These are phyloP conservation scores for Solanum piurae DNA, from an alignment of 257 asterid genomes.

Conservation along the genomic window DNA sequence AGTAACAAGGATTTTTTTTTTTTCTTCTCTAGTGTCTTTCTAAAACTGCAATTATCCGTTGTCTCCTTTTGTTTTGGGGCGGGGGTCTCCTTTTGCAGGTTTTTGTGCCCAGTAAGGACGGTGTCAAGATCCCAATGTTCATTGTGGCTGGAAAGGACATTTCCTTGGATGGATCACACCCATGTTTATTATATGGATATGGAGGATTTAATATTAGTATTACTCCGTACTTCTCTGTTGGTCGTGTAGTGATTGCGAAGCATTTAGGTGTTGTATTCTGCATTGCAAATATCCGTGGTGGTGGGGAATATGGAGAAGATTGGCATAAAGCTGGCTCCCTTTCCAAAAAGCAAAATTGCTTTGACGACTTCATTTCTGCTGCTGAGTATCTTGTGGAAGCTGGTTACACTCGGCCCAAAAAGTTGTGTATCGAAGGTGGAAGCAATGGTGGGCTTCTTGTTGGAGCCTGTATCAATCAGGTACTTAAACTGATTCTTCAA, in stretches of 20 bases:
- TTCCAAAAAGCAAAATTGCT: slow-evolving; percentile 81
- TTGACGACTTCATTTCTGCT: slow-evolving; percentile 82
- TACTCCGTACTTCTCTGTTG: slow-evolving; percentile 55
- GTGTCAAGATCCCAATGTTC: slow-evolving; percentile 65
- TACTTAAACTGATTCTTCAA: slow-evolving; percentile 1
- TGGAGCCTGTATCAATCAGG: slow-evolving; percentile 97
- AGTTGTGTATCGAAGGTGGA: slow-evolving; percentile 96
- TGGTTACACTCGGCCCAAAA: slow-evolving; percentile 78
- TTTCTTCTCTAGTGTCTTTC: not conserved
- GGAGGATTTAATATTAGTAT: slow-evolving; percentile 86
- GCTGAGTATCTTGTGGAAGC: slow-evolving; percentile 72
- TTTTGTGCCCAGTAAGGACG: slow-evolving; percentile 75
- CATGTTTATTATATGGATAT: slow-evolving; percentile 78
- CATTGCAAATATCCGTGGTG: slow-evolving; percentile 93
- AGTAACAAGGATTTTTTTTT: not conserved
- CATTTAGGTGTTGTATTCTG: slow-evolving; percentile 70
- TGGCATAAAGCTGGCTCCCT: slow-evolving; percentile 98
- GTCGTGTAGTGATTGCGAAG: slow-evolving; percentile 51
- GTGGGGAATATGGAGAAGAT: slow-evolving; percentile 97
- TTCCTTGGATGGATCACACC: slow-evolving; percentile 80
- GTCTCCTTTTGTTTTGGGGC: not conserved
- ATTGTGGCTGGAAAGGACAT: slow-evolving; percentile 73
- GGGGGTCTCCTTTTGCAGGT: slow-evolving; percentile 35
- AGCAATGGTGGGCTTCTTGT: slow-evolving; percentile 96
- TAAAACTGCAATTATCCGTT: not conserved